Evolutionary conservation across 371 early-diverging fungal genomes (phyloP).

Genomic region (Capillidium heterosporum): DNA sequence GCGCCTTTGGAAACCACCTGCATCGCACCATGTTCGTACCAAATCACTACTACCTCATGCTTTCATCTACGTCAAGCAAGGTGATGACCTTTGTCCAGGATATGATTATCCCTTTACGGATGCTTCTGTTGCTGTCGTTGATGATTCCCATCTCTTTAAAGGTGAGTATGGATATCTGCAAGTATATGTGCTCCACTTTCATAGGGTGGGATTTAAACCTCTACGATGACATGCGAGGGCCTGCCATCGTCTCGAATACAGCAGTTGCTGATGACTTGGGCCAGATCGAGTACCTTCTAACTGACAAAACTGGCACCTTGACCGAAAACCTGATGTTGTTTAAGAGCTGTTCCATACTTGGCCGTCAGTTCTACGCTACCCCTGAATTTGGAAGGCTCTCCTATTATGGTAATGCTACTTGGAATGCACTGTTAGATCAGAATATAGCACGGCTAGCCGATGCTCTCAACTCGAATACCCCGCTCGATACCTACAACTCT

Average conservation of each 20-base stretch:
- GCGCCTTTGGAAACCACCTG: constrained; percentile 8
- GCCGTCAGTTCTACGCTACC: constrained; percentile 32
- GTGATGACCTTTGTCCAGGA: background rate
- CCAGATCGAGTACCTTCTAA: constrained; percentile 74
- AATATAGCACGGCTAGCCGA: constrained; percentile 3
- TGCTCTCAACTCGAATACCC: background rate
- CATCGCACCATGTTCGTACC: constrained; percentile 11
- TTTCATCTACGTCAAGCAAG: background rate
- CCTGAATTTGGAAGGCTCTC: constrained; percentile 16
- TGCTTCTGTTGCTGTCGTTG: constrained; percentile 58
- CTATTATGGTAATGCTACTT: background rate
- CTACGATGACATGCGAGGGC: constrained; percentile 51
- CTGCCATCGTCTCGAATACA: constrained; percentile 61
- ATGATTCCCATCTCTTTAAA: constrained; percentile 59
- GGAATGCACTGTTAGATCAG: background rate
- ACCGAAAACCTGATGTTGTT: constrained; percentile 90
- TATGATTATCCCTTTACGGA: constrained; percentile 35
- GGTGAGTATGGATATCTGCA: constrained; percentile 52
- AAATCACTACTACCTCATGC: constrained; percentile 6
- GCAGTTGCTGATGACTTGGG: constrained; percentile 85
- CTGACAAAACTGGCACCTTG: constrained; percentile 94
- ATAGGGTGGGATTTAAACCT: constrained; percentile 54
- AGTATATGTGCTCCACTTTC: constrained; percentile 46
- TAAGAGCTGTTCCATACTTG: constrained; percentile 51
- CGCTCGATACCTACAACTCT: background rate